These are phyloP conservation scores for Endotrypanum monterogeii DNA, from an alignment of 208 protist species.

Conservation along the genomic window DNA sequence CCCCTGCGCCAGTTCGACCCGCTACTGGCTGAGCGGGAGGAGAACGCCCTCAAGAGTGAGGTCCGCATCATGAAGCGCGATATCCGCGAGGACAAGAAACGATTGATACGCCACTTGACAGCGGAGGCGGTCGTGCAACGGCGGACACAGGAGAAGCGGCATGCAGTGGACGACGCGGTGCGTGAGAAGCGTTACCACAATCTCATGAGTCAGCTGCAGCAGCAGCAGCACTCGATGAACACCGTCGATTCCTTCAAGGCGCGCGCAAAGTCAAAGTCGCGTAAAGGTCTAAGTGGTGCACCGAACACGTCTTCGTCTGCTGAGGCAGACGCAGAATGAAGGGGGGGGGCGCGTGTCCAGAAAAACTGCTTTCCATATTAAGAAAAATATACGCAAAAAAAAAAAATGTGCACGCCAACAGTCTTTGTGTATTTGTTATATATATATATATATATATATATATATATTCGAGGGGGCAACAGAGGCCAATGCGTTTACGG, in stretches of 20 bases:
- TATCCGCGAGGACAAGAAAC: conserved; percentile 86
- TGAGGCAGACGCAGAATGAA: conserved; percentile 15
- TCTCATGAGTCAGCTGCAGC: conserved; percentile 80
- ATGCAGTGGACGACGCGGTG: conserved; percentile 39
- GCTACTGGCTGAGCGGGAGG: conserved; percentile 57
- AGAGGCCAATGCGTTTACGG: too few species aligned
- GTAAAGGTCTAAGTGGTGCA: conserved; percentile 60
- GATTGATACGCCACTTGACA: conserved; percentile 76
- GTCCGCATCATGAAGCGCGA: conserved; percentile 68
- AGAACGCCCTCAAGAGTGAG: conserved; percentile 65
- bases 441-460: too few species aligned
- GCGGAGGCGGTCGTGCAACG: conserved; percentile 82
- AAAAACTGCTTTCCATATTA: too few species aligned
- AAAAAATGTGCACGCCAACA: too few species aligned
- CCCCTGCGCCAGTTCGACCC: conserved; percentile 87
- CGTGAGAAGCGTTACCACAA: conserved; percentile 63
- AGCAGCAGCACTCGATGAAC: conserved; percentile 90
- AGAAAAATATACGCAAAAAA: too few species aligned
- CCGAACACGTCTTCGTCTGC: conserved; percentile 25
- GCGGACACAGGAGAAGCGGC: conserved; percentile 63
- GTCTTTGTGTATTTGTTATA: too few species aligned
- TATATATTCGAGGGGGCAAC: too few species aligned
- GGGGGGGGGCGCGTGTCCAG: too few species aligned
- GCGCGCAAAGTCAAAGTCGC: conserved; percentile 65
- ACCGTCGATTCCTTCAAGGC: conserved; percentile 74